phyloP scores from a whole-genome alignment of 306 rosid species.

The Dryas octopetala region DNA sequence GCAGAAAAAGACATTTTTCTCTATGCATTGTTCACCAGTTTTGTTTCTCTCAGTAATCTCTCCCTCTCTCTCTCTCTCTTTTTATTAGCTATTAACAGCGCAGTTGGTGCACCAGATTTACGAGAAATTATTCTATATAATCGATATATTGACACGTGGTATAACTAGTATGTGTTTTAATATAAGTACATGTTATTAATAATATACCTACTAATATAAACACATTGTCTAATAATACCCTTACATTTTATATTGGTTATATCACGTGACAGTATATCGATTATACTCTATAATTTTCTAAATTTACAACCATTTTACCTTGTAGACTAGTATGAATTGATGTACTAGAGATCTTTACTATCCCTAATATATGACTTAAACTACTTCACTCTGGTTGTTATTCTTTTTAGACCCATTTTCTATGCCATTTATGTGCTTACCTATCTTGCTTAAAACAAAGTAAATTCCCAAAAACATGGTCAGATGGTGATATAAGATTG shows the following conservation, averaged over 20 bases:
- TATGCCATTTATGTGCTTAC: constrained; percentile 2
- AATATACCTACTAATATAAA: too few species aligned
- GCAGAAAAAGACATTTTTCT: background rate
- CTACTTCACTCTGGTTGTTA: background rate
- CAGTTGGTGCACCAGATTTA: background rate
- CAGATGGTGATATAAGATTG: background rate
- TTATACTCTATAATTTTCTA: too few species aligned
- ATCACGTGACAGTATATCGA: too few species aligned
- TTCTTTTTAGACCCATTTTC: background rate
- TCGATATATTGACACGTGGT: too few species aligned
- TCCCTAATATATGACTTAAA: background rate
- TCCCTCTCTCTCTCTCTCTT: background rate
- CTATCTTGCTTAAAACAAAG: background rate
- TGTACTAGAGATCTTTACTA: background rate
- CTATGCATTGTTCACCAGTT: background rate
- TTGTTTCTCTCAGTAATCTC: background rate
- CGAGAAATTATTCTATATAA: too few species aligned
- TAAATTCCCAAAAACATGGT: background rate
- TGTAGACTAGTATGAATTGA: background rate
- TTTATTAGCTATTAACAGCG: too few species aligned
- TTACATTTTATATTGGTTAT: too few species aligned
- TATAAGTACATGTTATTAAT: too few species aligned
- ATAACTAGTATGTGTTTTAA: too few species aligned
- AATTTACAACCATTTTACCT: background rate
- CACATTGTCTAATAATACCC: too few species aligned